These are phyloP conservation scores for Elasticomyces elasticus DNA, from an alignment of 495 filamentous ascomycete genomes.

Conservation along the genomic window DNA sequence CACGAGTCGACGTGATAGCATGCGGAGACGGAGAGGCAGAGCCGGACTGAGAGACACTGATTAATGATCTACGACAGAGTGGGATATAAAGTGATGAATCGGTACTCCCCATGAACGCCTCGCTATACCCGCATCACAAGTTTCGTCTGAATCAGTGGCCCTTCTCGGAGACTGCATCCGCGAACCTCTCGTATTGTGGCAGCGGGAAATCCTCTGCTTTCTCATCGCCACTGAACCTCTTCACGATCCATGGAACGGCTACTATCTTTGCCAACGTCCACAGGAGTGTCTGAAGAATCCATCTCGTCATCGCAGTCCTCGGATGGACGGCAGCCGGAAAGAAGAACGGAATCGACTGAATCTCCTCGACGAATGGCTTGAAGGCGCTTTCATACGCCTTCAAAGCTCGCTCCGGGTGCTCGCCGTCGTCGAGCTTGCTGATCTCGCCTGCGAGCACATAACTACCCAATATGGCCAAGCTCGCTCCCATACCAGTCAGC, in stretches of 20 bases:
- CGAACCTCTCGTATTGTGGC: not conserved
- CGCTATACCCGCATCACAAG: too few relatives aligned
- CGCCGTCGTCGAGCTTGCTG: conserved; percentile 27
- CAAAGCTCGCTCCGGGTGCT: conserved; percentile 24
- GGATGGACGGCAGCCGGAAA: conserved; percentile 30
- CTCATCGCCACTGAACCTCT: not conserved
- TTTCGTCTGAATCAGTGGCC: not conserved
- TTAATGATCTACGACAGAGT: too few relatives aligned
- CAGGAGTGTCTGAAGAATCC: conserved; percentile 23
- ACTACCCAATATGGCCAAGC: conserved; percentile 16
- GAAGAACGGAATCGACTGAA: conserved; percentile 32
- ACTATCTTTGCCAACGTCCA: conserved; percentile 22
- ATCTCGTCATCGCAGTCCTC: conserved; percentile 34
- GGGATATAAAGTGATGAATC: too few relatives aligned
- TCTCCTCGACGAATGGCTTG: conserved; percentile 34
- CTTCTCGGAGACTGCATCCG: not conserved
- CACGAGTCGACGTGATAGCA: conserved; percentile 16
- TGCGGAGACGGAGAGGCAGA: conserved; percentile 19
- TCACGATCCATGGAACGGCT: not conserved
- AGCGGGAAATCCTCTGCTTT: not conserved
- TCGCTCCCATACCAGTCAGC: conserved; percentile 15
- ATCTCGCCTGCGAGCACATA: conserved; percentile 23
- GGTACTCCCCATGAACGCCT: too few relatives aligned
- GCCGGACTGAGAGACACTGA: not conserved
- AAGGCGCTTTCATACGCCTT: conserved; percentile 35